phyloP scores from a whole-genome alignment of 148 eudicot species.

The Cornus kousa region DNA sequence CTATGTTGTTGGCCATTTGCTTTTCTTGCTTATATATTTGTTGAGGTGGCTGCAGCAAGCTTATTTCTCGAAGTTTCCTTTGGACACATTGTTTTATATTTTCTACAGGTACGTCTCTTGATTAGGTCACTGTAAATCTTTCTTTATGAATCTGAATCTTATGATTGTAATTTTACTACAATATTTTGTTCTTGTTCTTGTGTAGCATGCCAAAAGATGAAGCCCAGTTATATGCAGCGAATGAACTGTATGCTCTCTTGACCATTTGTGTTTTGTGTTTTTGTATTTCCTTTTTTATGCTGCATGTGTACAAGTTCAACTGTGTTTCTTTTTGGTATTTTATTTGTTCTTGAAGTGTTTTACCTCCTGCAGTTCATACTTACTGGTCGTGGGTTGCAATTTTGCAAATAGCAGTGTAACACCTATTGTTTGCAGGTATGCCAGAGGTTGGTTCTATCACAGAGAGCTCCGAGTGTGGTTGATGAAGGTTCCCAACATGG shows the following conservation, averaged over 20 bases:
- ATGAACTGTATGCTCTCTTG: constrained; percentile 71
- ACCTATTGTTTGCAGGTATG: constrained; percentile 49
- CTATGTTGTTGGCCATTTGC: constrained; percentile 3
- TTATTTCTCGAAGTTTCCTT: constrained; percentile 51
- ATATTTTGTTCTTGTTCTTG: neutral
- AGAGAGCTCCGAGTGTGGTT: constrained; percentile 74
- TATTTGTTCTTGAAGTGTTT: too few species aligned
- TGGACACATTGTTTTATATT: constrained; percentile 66
- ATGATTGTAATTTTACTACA: neutral
- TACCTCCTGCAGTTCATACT: neutral
- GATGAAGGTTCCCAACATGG: constrained; percentile 57
- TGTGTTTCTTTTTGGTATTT: neutral
- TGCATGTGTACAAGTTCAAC: neutral
- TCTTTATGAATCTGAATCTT: neutral
- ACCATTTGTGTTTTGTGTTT: neutral
- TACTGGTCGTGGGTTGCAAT: neutral
- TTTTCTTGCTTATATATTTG: constrained; percentile 1
- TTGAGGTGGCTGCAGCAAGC: constrained; percentile 44
- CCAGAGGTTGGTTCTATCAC: constrained; percentile 87
- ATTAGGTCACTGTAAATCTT: neutral
- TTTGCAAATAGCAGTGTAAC: neutral
- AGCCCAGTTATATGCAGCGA: constrained; percentile 78
- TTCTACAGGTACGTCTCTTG: constrained; percentile 62
- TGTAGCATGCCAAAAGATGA: constrained; percentile 95
- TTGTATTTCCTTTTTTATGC: neutral